A percentile compares a stretch with the other conserved stretches of the same genome.
These are phyloP conservation scores for Ascochyta clinopodiicola DNA, from an alignment of 2,329 filamentous ascomycete genomes.

Conservation along the genomic window DNA sequence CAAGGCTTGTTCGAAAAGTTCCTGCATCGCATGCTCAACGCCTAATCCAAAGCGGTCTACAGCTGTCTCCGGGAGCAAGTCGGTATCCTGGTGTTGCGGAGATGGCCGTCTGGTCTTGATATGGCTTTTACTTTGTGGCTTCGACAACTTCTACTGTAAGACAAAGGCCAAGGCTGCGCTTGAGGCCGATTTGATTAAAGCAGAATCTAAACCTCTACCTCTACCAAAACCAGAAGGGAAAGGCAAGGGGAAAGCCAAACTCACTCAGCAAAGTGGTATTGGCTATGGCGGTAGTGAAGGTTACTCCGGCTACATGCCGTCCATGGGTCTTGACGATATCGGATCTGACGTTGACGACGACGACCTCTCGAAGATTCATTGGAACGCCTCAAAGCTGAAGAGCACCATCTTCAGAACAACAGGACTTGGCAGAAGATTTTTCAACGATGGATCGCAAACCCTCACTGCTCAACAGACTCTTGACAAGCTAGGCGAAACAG, in stretches of 20 bases:
- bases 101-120: slow-evolving; percentile 42
- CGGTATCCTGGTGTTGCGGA: slow-evolving; percentile 46
- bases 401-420: not conserved
- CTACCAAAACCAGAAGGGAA: not conserved
- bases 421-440: not conserved
- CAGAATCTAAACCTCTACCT: not conserved
- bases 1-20: slow-evolving; percentile 18
- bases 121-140: slow-evolving; percentile 49
- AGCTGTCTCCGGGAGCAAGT: slow-evolving; percentile 9
- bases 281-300: slow-evolving; percentile 17
- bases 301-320: not conserved
- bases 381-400: not conserved
- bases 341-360: not conserved
- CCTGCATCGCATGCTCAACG: slow-evolving; percentile 28
- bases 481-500: slow-evolving; percentile 18
- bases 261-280: slow-evolving; percentile 12
- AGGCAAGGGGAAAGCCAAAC: slow-evolving; percentile 2
- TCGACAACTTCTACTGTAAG: slow-evolving; percentile 33
- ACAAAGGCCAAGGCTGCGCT: slow-evolving; percentile 20
- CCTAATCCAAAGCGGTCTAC: not conserved
- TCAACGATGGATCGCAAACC: not conserved
- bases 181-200: slow-evolving; percentile 11
- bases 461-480: slow-evolving; percentile 1
- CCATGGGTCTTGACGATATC: not conserved
- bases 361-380: not conserved